Percentiles rank a stretch among this genome's conserved stretches.
Conservation (phyloP, 2,329 filamentous ascomycete species). For the Apiospora malaysiana region DNA sequence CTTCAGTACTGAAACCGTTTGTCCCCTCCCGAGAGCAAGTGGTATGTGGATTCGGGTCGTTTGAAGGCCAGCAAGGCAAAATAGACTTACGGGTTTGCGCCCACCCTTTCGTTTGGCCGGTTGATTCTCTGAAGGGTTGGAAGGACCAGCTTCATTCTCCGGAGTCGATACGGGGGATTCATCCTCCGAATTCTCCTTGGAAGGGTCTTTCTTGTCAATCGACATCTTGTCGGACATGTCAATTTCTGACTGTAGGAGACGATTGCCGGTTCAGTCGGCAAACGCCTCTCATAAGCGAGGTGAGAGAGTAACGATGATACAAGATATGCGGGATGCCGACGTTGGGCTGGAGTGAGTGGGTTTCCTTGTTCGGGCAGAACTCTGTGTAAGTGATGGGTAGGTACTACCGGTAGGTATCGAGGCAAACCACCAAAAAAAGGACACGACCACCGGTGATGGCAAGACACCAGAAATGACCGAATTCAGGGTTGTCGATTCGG, state of each 20-base stretch:
- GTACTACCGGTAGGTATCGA: background rate
- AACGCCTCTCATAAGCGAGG: conserved; percentile 40
- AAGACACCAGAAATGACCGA: conserved; percentile 10
- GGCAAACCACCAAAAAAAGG: conserved; percentile 18
- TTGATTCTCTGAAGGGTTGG: conserved; percentile 57
- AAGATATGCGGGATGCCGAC: background rate
- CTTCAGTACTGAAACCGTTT: background rate
- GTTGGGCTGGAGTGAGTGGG: conserved; percentile 6
- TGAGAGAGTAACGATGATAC: conserved; percentile 16
- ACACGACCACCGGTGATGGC: background rate
- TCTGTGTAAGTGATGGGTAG: conserved; percentile 14
- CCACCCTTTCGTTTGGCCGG: conserved; percentile 96
- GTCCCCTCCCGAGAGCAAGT: background rate
- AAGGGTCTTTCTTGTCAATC: conserved; percentile 64
- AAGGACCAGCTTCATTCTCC: conserved; percentile 56
- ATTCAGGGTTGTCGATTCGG: conserved; percentile 27
- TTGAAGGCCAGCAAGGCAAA: background rate
- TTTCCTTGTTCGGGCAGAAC: conserved; percentile 7
- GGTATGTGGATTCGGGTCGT: background rate
- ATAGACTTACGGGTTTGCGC: conserved; percentile 83
- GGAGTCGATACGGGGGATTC: conserved; percentile 67
- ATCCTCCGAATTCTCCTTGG: conserved; percentile 66
- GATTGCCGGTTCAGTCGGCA: conserved; percentile 49
- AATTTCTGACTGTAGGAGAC: conserved; percentile 42
- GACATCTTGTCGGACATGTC: conserved; percentile 73